Conservation (phyloP, 2,329 filamentous ascomycete genomes). For the Hortaea werneckii region DNA sequence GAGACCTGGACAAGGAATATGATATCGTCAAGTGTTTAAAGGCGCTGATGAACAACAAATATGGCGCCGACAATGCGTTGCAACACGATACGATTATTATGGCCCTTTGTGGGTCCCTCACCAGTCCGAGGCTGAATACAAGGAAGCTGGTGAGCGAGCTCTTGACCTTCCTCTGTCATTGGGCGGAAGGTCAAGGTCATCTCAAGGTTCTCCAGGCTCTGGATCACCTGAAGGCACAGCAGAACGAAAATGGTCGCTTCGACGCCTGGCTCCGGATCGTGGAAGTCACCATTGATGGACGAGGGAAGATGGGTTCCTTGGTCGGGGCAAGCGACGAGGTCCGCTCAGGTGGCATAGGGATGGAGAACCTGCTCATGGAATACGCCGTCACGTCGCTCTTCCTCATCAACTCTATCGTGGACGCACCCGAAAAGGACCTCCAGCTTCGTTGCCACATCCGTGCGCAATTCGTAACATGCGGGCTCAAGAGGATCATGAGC, state of each 20-base stretch:
- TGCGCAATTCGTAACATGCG: slow-evolving; percentile 90
- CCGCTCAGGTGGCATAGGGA: slow-evolving; percentile 88
- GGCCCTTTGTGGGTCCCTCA: slow-evolving; percentile 74
- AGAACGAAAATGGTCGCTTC: slow-evolving; percentile 88
- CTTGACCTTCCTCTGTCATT: slow-evolving; percentile 90
- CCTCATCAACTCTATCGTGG: slow-evolving; percentile 91
- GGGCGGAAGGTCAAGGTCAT: slow-evolving; percentile 81
- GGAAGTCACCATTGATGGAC: slow-evolving; percentile 90
- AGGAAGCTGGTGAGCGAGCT: slow-evolving; percentile 94
- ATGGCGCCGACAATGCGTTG: slow-evolving; percentile 90
- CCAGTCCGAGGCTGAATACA: slow-evolving; percentile 80
- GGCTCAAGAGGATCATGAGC: slow-evolving; percentile 82
- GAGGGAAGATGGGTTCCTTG: slow-evolving; percentile 96
- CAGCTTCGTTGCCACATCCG: slow-evolving; percentile 88
- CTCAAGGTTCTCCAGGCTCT: slow-evolving; percentile 87
- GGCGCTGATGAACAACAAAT: slow-evolving; percentile 98
- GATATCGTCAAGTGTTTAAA: slow-evolving; percentile 97
- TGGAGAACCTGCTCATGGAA: slow-evolving; percentile 99
- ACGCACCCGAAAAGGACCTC: slow-evolving; percentile 78
- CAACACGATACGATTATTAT: slow-evolving; percentile 82
- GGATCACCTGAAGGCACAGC: slow-evolving; percentile 78
- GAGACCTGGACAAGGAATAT: slow-evolving; percentile 82
- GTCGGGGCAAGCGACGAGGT: slow-evolving; percentile 95
- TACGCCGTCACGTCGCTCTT: slow-evolving; percentile 92
- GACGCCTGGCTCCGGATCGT: slow-evolving; percentile 98